Conservation (phyloP, 1,139 yeast genomes). For the Kodamaea fungicola region DNA sequence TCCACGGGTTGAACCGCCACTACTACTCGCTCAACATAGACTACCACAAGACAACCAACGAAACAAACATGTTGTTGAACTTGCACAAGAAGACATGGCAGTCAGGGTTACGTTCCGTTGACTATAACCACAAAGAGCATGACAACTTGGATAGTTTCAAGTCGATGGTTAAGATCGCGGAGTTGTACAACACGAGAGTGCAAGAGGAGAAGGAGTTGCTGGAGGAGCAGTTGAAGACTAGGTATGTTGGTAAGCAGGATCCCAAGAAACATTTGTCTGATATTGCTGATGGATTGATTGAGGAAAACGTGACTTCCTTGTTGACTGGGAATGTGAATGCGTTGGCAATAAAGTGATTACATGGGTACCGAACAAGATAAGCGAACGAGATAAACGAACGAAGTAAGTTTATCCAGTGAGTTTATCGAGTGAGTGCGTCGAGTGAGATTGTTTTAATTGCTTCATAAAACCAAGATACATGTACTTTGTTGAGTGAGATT, state of each 20-base stretch:
- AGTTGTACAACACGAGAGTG: conserved; percentile 84
- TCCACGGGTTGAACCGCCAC: conserved; percentile 96
- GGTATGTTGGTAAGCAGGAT: conserved; percentile 97
- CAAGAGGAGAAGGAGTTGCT: conserved; percentile 87
- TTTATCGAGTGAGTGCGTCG: too few species aligned
- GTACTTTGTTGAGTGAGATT: too few species aligned
- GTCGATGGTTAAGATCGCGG: conserved; percentile 85
- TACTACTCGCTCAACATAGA: conserved; percentile 94
- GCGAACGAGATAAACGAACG: not conserved
- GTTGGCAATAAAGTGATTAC: conserved; percentile 67
- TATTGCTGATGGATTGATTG: conserved; percentile 81
- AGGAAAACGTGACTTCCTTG: conserved; percentile 83
- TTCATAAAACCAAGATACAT: too few species aligned
- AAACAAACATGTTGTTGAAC: conserved; percentile 90
- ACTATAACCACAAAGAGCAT: conserved; percentile 76
- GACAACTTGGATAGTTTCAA: conserved; percentile 71
- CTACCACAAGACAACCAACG: conserved; percentile 88
- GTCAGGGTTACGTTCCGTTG: conserved; percentile 76
- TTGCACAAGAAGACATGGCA: conserved; percentile 97
- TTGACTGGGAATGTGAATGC: conserved; percentile 88
- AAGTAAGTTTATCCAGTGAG: too few species aligned
- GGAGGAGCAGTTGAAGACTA: conserved; percentile 86
- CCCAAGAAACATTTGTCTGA: conserved; percentile 96
- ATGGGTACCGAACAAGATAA: not conserved
- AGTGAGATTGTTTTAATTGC: too few species aligned